These are phyloP conservation scores for Musa itinerans DNA, from an alignment of 176 grass and related monocot species.

Conservation along the genomic window DNA sequence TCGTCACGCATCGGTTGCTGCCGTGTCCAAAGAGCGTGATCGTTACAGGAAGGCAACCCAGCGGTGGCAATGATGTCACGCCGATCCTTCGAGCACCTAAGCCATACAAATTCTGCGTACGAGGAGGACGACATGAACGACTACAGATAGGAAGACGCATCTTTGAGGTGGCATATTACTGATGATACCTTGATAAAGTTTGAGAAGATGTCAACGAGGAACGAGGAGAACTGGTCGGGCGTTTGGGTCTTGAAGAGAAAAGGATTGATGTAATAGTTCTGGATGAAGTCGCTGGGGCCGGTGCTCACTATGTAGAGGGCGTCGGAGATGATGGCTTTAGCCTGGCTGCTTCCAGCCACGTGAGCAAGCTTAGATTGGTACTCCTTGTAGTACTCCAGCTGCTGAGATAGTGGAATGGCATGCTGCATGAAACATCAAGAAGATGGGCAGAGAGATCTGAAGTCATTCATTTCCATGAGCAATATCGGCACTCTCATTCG, in stretches of 20 bases:
- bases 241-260: slow-evolving; percentile 35
- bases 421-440: slow-evolving; percentile 29
- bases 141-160: not conserved
- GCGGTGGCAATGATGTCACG: slow-evolving; percentile 52
- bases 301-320: slow-evolving; percentile 66
- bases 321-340: slow-evolving; percentile 38
- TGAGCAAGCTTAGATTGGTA: slow-evolving; percentile 51
- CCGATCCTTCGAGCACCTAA: slow-evolving; percentile 65
- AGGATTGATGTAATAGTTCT: slow-evolving; percentile 92
- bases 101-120: slow-evolving; percentile 44
- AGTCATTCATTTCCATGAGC: too few relatives aligned
- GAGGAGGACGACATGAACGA: not conserved
- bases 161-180: too few relatives aligned
- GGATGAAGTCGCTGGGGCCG: slow-evolving; percentile 58
- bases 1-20: slow-evolving; percentile 29
- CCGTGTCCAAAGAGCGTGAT: slow-evolving; percentile 52
- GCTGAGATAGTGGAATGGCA: slow-evolving; percentile 55
- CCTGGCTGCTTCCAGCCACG: slow-evolving; percentile 31
- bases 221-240: slow-evolving; percentile 38
- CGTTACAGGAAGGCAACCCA: slow-evolving; percentile 63
- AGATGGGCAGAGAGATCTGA: too few relatives aligned
- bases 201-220: slow-evolving; percentile 41
- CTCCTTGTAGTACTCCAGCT: slow-evolving; percentile 62
- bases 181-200: slow-evolving; percentile 30
- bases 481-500: too few relatives aligned